Base-by-base conservation (phyloP, 257 asterid species). In the Nicotiana otophora region DNA sequence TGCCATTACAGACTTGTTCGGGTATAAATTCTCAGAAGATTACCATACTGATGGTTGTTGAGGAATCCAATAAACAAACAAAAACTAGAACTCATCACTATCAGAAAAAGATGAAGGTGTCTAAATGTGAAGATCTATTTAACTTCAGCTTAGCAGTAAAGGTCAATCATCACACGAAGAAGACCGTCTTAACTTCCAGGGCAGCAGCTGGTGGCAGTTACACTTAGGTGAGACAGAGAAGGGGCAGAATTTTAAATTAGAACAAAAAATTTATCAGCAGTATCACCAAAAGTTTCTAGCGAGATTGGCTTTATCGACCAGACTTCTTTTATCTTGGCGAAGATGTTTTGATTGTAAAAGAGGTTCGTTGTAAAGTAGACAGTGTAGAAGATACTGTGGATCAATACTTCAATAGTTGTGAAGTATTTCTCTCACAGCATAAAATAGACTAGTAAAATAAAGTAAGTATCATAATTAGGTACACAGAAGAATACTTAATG, bases 221-320 rank as follows among this genome's bases (percentile, higher is more conserved):
- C 12, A 15, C 31, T 23, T 75, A 5, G 63, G 28, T 51, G 80
- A 75, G 63, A 75, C 63, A 1, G 60, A 33, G 46, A 5, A 3
- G 63, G 63, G 80, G 3, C 5, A 3, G 17, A 34, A 75, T 51
- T 48, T 74, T 7, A 20, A 51, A 75, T 55, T 34, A 51, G 80
- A 75, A 48, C 63, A 11, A 75, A 74, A 48, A 26, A 28, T 75
- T 72, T 75, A 75, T 75, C 46, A 75, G 63, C 80, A 51, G 42
- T 0, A 51, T 75, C 42, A 26, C 63, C 63, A 51, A 51, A 20
- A 51, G 1, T 4, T 51, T 51, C 80, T 14, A 75, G 28, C 33
- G 7, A 75, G 46, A 51, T 15, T 26, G 80, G 63, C 53, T 16
- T 3, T 7, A 75, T 75, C 28, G 17, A 72, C 36, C 26, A 75